Base-by-base conservation (phyloP, 305 asterid genomes). In the Fraxinus sp. region DNA sequence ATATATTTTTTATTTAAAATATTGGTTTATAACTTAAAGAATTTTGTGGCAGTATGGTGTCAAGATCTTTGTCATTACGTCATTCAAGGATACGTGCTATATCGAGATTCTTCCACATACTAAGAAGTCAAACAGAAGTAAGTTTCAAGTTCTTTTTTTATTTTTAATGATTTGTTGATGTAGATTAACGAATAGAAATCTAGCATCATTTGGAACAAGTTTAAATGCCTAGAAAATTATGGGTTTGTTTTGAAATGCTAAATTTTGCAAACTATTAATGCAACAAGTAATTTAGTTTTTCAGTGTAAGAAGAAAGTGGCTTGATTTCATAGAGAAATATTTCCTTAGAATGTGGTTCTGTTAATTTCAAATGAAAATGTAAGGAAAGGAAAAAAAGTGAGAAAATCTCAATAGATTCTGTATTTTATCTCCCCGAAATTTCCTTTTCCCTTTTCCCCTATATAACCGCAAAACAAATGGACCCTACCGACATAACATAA, bases 71-170 rank as follows among this genome's bases (percentile, higher is more conserved):
- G 90, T 96, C 83, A 82, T 96, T 35, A 96, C 98, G 8, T 94
- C 99, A 35, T 96, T 90, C 88, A 94, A 91, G 91, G 98, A 96
- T 85, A 94, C 99, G 2, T 95, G 99, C 90, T 95, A 92, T 84
- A 95, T 94, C 72, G 98, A 94, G 92, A 93, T 96, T 85, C 91
- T 94, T 85, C 98, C 98, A 55, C 91, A 90, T 78, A 80, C 70
- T 76, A 93, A 86, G 87, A 93, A 89, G 88, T 90, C 99, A 57
- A 81, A 94, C 81, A 93, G 97, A 88, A 88, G 99, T 93, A 85
- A 84, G 95, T 84, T 32, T 68, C 22, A 10, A 26, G 10, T 79
- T 24, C 16, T 70, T 9, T 41, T 70, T 9, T 18, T 71, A 71
- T 24, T 33, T 6, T 22, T 7, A 3, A 13, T 5, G 24, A 36